Evolutionary conservation across 345 rosid species (phyloP).

Genomic region (Populus euphratica): DNA sequence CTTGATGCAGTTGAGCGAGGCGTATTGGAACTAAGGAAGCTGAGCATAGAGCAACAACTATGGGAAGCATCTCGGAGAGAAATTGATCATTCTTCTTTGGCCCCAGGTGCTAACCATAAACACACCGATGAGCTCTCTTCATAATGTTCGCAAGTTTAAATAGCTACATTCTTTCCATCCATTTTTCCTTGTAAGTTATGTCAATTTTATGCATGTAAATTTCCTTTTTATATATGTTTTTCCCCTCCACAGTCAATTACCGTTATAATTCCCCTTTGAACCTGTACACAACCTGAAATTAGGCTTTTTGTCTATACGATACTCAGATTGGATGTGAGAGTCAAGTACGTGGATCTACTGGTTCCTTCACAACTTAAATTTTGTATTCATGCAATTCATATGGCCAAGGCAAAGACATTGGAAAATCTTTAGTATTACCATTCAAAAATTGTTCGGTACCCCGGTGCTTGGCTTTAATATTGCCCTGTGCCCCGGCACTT

Average conservation of each 20-base stretch:
- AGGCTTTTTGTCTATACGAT: constrained; percentile 4
- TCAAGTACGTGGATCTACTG: background rate
- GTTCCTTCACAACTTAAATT: background rate
- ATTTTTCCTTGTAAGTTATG: background rate
- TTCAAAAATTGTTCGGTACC: background rate
- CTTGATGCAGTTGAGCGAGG: constrained; percentile 67
- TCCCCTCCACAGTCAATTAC: constrained; percentile 8
- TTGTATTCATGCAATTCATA: background rate
- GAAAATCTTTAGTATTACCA: no score
- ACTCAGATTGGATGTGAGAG: background rate
- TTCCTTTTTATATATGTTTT: background rate
- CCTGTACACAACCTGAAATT: constrained; percentile 14
- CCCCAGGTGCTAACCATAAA: constrained; percentile 26
- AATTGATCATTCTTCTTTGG: constrained; percentile 37
- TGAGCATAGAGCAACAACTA: constrained; percentile 81
- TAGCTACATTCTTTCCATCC: background rate
- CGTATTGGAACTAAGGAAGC: constrained; percentile 67
- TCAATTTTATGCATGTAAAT: background rate
- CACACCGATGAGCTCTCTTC: constrained; percentile 21
- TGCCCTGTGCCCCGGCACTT: no score
- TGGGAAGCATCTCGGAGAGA: constrained; percentile 86
- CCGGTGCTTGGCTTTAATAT: no score
- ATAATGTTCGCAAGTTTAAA: background rate
- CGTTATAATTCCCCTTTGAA: background rate
- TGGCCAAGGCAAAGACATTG: background rate